phyloP scores from a whole-genome alignment of 306 rosid species.

The Vachellia collinsii region DNA sequence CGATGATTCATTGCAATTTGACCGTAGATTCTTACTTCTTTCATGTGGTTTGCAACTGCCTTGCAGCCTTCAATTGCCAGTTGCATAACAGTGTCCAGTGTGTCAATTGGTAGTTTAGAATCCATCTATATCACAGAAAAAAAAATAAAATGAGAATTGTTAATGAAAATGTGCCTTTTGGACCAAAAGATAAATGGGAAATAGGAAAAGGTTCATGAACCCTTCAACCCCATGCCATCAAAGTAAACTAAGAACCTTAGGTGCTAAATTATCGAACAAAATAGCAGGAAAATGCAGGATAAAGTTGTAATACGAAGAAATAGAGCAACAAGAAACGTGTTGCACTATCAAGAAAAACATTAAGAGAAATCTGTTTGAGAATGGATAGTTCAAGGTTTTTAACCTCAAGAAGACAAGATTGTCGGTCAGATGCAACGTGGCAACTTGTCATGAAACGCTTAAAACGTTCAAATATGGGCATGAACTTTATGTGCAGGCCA shows the following conservation, averaged over 20 bases:
- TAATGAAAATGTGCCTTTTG: background rate
- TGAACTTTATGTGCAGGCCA: too few species aligned
- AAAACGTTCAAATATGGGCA: too few species aligned
- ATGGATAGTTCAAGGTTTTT: slow-evolving; percentile 18
- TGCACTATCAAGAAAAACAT: background rate
- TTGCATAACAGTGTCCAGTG: slow-evolving; percentile 83
- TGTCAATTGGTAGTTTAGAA: slow-evolving; percentile 81
- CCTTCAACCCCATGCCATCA: background rate
- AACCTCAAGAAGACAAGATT: slow-evolving; percentile 14
- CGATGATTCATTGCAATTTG: slow-evolving; percentile 13
- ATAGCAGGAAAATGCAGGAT: background rate
- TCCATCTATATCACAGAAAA: slow-evolving; percentile 68
- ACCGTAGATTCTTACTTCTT: slow-evolving; percentile 57
- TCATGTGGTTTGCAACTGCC: slow-evolving; percentile 77
- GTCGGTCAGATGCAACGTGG: background rate
- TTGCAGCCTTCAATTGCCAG: slow-evolving; percentile 94
- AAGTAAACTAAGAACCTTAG: background rate
- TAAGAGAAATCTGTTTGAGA: background rate
- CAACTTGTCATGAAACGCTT: background rate
- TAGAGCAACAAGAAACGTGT: background rate
- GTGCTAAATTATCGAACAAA: slow-evolving; percentile 2
- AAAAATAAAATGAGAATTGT: slow-evolving; percentile 25
- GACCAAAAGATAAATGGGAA: background rate
- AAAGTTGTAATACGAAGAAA: slow-evolving; percentile 9
- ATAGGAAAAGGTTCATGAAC: background rate